These are phyloP conservation scores for Penicillium palitans DNA, from an alignment of 2,329 filamentous ascomycete species.

Conservation along the genomic window DNA sequence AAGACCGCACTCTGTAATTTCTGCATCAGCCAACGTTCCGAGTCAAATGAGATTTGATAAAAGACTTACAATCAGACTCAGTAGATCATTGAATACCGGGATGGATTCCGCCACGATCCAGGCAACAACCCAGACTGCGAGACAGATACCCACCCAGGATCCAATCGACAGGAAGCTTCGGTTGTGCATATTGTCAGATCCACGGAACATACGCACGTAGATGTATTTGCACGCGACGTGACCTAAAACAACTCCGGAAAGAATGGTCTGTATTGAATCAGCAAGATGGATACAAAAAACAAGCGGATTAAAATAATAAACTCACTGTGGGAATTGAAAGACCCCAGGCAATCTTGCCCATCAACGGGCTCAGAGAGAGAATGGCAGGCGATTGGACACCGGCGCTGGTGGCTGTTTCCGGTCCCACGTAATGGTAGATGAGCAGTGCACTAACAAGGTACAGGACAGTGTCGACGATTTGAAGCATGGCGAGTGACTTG, in stretches of 20 bases:
- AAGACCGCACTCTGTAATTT: slow-evolving; percentile 54
- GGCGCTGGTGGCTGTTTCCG: slow-evolving; percentile 26
- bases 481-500: slow-evolving; percentile 64
- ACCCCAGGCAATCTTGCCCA: slow-evolving; percentile 66
- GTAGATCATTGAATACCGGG: slow-evolving; percentile 65
- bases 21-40: slow-evolving; percentile 9
- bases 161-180: slow-evolving; percentile 52
- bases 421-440: slow-evolving; percentile 67
- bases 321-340: slow-evolving; percentile 63
- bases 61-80: slow-evolving; percentile 56
- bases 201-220: slow-evolving; percentile 63
- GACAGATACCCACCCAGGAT: slow-evolving; percentile 60
- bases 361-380: slow-evolving; percentile 56
- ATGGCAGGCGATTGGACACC: slow-evolving; percentile 64
- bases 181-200: slow-evolving; percentile 55
- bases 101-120: slow-evolving; percentile 69
- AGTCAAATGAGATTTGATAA: not conserved
- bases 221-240: slow-evolving; percentile 66
- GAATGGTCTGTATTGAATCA: slow-evolving; percentile 52
- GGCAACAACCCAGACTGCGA: slow-evolving; percentile 58
- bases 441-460: slow-evolving; percentile 67
- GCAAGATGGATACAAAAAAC: not conserved
- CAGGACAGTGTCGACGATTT: slow-evolving; percentile 59
- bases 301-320: not conserved
- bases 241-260: slow-evolving; percentile 69